Evolutionary conservation across 805 yeast genomes (phyloP), one percentile per base, ranked within the genome.

Genomic region (Yamadazyma scolyti): DNA sequence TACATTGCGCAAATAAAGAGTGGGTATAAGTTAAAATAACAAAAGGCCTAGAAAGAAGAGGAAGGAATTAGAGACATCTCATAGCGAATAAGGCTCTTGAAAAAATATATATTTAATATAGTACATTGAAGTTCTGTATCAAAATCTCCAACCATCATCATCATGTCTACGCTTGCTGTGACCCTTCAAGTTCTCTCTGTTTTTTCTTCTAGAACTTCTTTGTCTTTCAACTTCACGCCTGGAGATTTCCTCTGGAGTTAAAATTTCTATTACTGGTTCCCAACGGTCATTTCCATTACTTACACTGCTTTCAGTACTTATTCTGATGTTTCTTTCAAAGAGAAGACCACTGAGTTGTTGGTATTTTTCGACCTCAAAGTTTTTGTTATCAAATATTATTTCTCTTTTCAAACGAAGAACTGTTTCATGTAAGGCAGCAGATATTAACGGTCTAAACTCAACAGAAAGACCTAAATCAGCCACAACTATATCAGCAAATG

Each of bases 161-260:
- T n/a, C n/a, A n/a, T n/a, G n/a, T n/a, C n/a, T n/a, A n/a, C n/a
- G n/a, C n/a, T n/a, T n/a, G n/a, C n/a, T n/a, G n/a, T n/a, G n/a
- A n/a, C 36, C 36, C 20, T 33, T 75, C 65, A 85, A 79, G 7
- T 88, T 79, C 54, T 93, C 97, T 59, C 98, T 77, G 67, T 94
- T 90, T 52, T 89, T 69, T 52, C 98, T 77, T 58, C 98, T 76
- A 39, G 87, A 71, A 52, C 84, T 88, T 56, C 97, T 74, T 47
- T 89, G 96, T 50, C 94, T 79, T 59, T 93, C 98, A 45, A 88
- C 87, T 54, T 93, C 97, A 44, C 97, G 74, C 60, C 82, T 82
- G 52, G 90, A 97, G 35, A 93, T 86, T 57, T 93, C 98, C 75
- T 89, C 87, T 33, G 85, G 89, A 2, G 93, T 79, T 37, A 93